Evolutionary conservation across 2,329 filamentous ascomycete species (phyloP).

Genomic region (Cercospora nicotianae): DNA sequence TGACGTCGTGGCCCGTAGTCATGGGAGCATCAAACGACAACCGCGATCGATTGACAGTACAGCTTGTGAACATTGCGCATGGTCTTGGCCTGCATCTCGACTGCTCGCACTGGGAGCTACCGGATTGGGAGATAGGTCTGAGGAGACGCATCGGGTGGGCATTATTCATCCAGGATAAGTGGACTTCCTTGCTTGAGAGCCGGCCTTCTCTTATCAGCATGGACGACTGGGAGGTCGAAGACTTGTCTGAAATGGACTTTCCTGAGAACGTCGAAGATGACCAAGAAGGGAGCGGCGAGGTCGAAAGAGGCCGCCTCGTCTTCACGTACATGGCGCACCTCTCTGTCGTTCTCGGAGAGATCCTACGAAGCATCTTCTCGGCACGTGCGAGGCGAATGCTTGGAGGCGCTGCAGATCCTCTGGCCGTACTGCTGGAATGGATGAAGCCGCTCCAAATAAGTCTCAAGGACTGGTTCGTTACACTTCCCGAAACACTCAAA

Average conservation of each 20-base stretch:
- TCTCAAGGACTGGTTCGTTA: conserved; percentile 31
- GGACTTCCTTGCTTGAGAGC: conserved; percentile 33
- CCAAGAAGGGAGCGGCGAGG: conserved; percentile 35
- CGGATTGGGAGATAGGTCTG: conserved; percentile 36
- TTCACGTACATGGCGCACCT: conserved; percentile 36
- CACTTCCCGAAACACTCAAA: conserved; percentile 30
- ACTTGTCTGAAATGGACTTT: conserved; percentile 32
- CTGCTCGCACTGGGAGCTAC: conserved; percentile 32
- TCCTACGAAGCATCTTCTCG: conserved; percentile 29
- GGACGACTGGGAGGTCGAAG: conserved; percentile 33
- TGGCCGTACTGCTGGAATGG: conserved; percentile 25
- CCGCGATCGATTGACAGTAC: conserved; percentile 35
- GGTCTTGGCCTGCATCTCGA: conserved; percentile 43
- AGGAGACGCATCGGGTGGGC: conserved; percentile 35
- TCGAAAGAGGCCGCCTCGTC: conserved; percentile 32
- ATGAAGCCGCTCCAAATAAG: conserved; percentile 33
- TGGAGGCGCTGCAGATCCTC: conserved; percentile 20
- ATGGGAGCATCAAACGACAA: conserved; percentile 27
- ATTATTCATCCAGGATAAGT: conserved; percentile 37
- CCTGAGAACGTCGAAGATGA: conserved; percentile 37
- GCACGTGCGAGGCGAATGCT: conserved; percentile 25
- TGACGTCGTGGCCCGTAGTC: conserved; percentile 10
- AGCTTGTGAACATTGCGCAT: conserved; percentile 43
- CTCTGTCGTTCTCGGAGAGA: conserved; percentile 29
- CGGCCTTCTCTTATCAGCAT: conserved; percentile 31